These are phyloP conservation scores for Endoconidiophora polonica DNA, from an alignment of 2,329 filamentous ascomycete genomes.

Conservation along the genomic window DNA sequence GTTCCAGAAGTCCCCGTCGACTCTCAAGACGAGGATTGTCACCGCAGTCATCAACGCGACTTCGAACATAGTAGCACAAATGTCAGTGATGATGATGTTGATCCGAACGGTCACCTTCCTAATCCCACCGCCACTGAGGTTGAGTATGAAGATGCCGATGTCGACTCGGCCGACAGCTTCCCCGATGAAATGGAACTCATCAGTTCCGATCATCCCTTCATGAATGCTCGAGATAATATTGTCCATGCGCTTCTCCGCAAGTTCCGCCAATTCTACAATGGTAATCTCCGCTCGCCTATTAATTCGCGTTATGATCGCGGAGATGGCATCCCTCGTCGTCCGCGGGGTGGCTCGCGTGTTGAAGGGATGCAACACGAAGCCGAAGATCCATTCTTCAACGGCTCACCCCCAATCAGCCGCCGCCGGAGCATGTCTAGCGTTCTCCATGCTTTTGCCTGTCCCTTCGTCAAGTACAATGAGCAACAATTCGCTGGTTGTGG, in stretches of 20 bases:
- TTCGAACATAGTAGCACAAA: too few relatives aligned
- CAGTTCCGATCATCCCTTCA: not conserved
- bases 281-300: conserved; percentile 1
- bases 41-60: too few relatives aligned
- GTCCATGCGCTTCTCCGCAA: not conserved
- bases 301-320: not conserved
- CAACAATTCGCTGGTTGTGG: conserved; percentile 9
- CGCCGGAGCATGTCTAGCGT: conserved; percentile 2
- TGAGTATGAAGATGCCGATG: conserved; percentile 1
- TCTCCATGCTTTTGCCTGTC: conserved; percentile 6
- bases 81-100: not conserved
- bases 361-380: not conserved
- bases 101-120: not conserved
- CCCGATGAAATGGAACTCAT: conserved; percentile 7
- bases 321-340: not conserved
- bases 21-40: too few relatives aligned
- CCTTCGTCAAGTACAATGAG: conserved; percentile 7
- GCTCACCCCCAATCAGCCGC: conserved; percentile 1
- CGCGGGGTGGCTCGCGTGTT: conserved; percentile 7
- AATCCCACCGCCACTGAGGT: conserved; percentile 1
- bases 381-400: not conserved
- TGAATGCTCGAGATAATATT: conserved; percentile 1
- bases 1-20: not conserved
- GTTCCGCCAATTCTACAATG: not conserved
- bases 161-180: not conserved